Evolutionary conservation across 768 basidiomycete genomes (phyloP).

Genomic region (Phallus indusiatus): DNA sequence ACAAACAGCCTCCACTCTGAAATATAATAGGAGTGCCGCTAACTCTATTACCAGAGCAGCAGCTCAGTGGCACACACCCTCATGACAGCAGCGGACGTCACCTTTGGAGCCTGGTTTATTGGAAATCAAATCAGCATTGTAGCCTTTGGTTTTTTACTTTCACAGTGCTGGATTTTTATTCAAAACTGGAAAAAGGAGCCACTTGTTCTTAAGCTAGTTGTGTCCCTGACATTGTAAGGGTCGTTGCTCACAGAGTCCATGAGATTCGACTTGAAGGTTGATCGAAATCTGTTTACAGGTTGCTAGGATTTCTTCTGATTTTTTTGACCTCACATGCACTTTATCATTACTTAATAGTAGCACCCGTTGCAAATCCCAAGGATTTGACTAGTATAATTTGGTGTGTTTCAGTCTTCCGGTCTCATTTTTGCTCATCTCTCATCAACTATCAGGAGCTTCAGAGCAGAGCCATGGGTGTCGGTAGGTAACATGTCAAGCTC

Average conservation of each 20-base stretch:
- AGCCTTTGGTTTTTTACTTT: background rate
- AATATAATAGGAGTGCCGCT: too few species aligned
- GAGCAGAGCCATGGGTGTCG: background rate
- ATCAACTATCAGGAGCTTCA: background rate
- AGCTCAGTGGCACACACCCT: too few species aligned
- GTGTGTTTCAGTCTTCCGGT: background rate
- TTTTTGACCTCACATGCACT: background rate
- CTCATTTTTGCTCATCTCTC: background rate
- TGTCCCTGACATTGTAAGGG: background rate
- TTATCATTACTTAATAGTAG: background rate
- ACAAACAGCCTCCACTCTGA: too few species aligned
- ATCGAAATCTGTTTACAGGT: too few species aligned
- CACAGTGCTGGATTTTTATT: background rate
- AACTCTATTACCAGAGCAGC: too few species aligned
- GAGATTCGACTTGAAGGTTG: too few species aligned
- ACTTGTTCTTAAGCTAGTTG: background rate
- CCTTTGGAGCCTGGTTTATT: conserved; percentile 5
- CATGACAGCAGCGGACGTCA: background rate
- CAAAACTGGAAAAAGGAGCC: background rate
- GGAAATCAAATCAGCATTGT: background rate
- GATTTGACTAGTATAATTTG: background rate
- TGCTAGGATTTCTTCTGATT: background rate
- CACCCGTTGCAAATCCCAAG: background rate
- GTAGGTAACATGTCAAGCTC: background rate
- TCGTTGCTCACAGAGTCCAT: too few species aligned